Conservation (phyloP, 2,329 filamentous ascomycete species). For the Stagonosporopsis chrysanthemi region DNA sequence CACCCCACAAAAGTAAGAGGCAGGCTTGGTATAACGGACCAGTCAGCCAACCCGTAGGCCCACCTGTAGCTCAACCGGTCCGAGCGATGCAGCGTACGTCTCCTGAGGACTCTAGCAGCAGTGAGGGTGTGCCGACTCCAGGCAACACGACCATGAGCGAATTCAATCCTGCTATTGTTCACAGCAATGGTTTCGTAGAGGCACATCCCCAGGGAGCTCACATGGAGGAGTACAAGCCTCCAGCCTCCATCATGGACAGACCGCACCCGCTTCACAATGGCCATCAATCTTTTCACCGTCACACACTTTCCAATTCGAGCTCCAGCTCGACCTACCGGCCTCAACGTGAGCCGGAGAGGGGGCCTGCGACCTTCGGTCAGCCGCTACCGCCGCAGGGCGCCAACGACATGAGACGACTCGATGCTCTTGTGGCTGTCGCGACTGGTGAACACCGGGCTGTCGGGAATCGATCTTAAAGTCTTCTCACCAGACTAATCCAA, state of each 20-base stretch:
- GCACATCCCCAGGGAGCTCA: constrained; percentile 49
- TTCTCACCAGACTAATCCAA: not conserved
- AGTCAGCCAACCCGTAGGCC: constrained; percentile 44
- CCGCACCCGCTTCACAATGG: constrained; percentile 44
- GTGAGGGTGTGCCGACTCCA: constrained; percentile 62
- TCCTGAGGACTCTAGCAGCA: constrained; percentile 63
- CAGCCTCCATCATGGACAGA: constrained; percentile 47
- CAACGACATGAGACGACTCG: constrained; percentile 63
- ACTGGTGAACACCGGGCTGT: constrained; percentile 61
- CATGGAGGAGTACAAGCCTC: constrained; percentile 52
- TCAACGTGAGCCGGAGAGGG: constrained; percentile 42
- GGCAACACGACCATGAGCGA: constrained; percentile 59
- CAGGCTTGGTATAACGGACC: constrained; percentile 76
- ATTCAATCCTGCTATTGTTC: constrained; percentile 61
- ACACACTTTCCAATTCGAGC: constrained; percentile 34
- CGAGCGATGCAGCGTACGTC: constrained; percentile 57
- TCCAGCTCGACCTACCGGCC: constrained; percentile 39
- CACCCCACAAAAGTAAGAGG: constrained; percentile 68
- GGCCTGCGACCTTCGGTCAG: constrained; percentile 41
- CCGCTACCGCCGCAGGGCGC: constrained; percentile 45
- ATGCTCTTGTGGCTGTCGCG: constrained; percentile 71
- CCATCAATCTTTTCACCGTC: constrained; percentile 40
- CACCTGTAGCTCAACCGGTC: constrained; percentile 29
- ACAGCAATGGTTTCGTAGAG: constrained; percentile 59
- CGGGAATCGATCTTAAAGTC: constrained; percentile 32